Base-by-base conservation (phyloP, 1,284 basidiomycete genomes). In the Irpex sp. region DNA sequence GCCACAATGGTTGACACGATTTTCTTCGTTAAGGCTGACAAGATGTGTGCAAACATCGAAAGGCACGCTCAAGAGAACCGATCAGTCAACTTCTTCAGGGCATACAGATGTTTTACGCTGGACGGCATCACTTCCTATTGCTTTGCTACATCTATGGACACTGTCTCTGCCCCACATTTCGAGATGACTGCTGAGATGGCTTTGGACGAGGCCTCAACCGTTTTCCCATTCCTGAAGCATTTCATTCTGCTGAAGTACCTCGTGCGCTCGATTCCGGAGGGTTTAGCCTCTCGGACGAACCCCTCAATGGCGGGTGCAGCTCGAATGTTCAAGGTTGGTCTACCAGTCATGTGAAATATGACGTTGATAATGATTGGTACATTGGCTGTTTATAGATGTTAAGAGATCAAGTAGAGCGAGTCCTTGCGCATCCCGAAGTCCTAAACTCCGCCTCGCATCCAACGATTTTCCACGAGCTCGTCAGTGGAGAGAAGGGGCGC, bases 121-220 rank as follows among this genome's bases (percentile, higher is more conserved):
- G 74, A 75, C 47, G 64, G 73, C 19, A 73, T 76, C 63, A 70
- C 65, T 9, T 66, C 69, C 8, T 74, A 74, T 59, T 75, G 72
- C 63, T 75, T 73, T 61, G 72, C 68, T 1, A 62, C 63, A 9
- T 66, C 69, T 1, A 62, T 65, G 37, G 63, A 69, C 33, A 68
- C 69, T 3, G 63, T 70, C 5, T 59, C 51, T 5, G 61, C 64
- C 3, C 68, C 68, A 0, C 66, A 66, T 26, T 78, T 77, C 64
- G 59, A 67, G 26, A 26, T 26, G 26, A 26, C 26, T 3, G 67
- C 76, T 19, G 68, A 68, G 4, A 54, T 74, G n/a, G 68, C 71
- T 2, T 60, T 74, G n/a, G 63, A 75, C 15, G 61, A 57, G 1
- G 58, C 61, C 5, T 53, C 71, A 7, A 62, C 66, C 15, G 60